These are phyloP conservation scores for Hypholoma sublateritium DNA, from an alignment of 768 basidiomycete species.

Conservation along the genomic window DNA sequence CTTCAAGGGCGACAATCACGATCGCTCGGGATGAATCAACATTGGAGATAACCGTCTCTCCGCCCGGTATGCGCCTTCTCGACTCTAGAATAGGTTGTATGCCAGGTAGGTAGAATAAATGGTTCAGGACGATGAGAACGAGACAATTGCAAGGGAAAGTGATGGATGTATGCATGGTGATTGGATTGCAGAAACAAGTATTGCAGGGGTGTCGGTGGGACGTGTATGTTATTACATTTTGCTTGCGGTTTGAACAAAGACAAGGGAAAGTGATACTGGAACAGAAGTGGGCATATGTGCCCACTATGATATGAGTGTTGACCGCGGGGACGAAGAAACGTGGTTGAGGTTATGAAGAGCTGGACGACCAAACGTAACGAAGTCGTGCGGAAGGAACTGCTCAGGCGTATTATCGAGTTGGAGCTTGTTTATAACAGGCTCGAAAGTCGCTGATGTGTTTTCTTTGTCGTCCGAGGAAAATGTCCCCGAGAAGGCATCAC, in stretches of 20 bases:
- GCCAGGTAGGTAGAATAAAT: slow-evolving; percentile 44
- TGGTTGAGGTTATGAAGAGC: slow-evolving; percentile 80
- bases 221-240: slow-evolving; percentile 86
- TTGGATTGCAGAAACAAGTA: slow-evolving; percentile 62
- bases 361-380: slow-evolving; percentile 74
- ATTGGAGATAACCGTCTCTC: slow-evolving; percentile 28
- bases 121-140: slow-evolving; percentile 40
- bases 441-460: slow-evolving; percentile 69
- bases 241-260: slow-evolving; percentile 56
- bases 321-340: slow-evolving; percentile 56
- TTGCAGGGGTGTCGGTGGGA: slow-evolving; percentile 61
- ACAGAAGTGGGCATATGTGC: slow-evolving; percentile 30
- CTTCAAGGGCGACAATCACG: slow-evolving; percentile 25
- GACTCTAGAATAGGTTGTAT: slow-evolving; percentile 44
- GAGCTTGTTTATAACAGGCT: slow-evolving; percentile 72
- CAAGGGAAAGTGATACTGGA: slow-evolving; percentile 39
- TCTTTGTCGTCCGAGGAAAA: slow-evolving; percentile 77
- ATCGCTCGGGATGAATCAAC: slow-evolving; percentile 19
- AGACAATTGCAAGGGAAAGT: slow-evolving; percentile 68
- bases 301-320: slow-evolving; percentile 59
- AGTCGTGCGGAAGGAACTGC: slow-evolving; percentile 80
- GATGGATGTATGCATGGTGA: slow-evolving; percentile 67
- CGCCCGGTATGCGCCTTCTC: slow-evolving; percentile 25
- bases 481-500: slow-evolving; percentile 50
- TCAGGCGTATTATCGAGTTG: slow-evolving; percentile 68